Base-by-base conservation (phyloP, 495 filamentous ascomycete species). In the Rhizodiscina lignyota region DNA sequence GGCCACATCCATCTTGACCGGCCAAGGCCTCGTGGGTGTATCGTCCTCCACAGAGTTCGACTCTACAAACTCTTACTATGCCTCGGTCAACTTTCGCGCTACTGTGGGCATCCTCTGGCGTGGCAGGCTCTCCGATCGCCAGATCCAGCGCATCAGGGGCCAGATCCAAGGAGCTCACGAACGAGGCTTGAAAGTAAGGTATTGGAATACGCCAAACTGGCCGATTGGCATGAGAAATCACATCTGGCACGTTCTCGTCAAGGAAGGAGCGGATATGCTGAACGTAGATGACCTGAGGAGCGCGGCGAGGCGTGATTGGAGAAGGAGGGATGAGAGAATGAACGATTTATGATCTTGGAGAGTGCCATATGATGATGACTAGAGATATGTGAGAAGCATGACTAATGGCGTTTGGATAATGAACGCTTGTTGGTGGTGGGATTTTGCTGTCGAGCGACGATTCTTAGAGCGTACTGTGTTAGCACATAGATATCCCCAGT, bases 31-130 rank as follows among this genome's bases (percentile, higher is more conserved):
- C n/a, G n/a, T n/a, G n/a, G n/a, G n/a, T n/a, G n/a, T n/a, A n/a
- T n/a, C n/a, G n/a, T 27, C 24, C 24, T 27, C 24, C 24, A 13
- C 6, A 13, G 10, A 10, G 8, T 59, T 55, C 43, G 49, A 49
- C 21, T 15, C 23, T 16, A 37, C 44, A 16, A 60, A 62, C 40
- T 60, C 56, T 6, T 56, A 57, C 37, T 62, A 62, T 43, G 62
- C 59, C 4, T 54, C 50, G 15, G 43, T 38, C 12, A 32, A 37
- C 21, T 65, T 64, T 41, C 18, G n/a, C 4, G 32, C 23, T 5
- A 32, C 38, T 8, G 54, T 67, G 28, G 62, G 63, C 0, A 28
- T 47, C 5, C 43, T 56, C 8, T 50, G 48, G 27, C 38, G 50
- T 5, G 51, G 55, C 1, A 36, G 48, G 2, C 42, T 65, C 10